phyloP scores from a whole-genome alignment of 805 yeast species.

The Sungouiozyma ichnusensis region DNA sequence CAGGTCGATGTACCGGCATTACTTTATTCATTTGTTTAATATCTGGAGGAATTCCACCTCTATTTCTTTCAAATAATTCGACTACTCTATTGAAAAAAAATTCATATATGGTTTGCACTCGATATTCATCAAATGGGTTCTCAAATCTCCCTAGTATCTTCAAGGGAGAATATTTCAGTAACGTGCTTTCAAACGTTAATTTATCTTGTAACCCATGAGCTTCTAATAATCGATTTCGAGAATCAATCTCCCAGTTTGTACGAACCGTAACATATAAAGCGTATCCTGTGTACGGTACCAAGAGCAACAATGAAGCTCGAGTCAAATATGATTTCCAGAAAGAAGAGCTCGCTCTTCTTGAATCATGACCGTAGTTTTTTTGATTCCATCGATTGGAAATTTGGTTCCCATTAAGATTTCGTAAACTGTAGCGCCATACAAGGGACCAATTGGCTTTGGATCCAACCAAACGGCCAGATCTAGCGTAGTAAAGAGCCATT shows the following conservation, averaged over 20 bases:
- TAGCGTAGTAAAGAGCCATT: too few species aligned
- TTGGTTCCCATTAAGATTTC: too few species aligned
- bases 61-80: conserved; percentile 55
- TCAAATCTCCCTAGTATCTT: conserved; percentile 70
- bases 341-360: too few species aligned
- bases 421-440: background rate
- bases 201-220: conserved; percentile 10
- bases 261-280: conserved; percentile 49
- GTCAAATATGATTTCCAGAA: background rate
- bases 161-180: conserved; percentile 35
- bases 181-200: conserved; percentile 15
- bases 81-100: conserved; percentile 62
- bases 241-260: conserved; percentile 44
- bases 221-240: conserved; percentile 27
- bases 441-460: background rate
- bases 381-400: too few species aligned
- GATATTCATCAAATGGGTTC: conserved; percentile 83
- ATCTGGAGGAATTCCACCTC: conserved; percentile 50
- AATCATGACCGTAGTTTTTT: too few species aligned
- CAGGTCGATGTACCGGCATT: conserved; percentile 55
- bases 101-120: conserved; percentile 84
- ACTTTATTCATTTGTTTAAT: conserved; percentile 38
- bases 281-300: conserved; percentile 48
- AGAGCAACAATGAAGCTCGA: conserved; percentile 8
- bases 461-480: too few species aligned